Percentiles rank a stretch among this genome's conserved stretches.
phyloP scores from a whole-genome alignment of 2,329 filamentous ascomycete genomes.

The Colletotrichum sp. region DNA sequence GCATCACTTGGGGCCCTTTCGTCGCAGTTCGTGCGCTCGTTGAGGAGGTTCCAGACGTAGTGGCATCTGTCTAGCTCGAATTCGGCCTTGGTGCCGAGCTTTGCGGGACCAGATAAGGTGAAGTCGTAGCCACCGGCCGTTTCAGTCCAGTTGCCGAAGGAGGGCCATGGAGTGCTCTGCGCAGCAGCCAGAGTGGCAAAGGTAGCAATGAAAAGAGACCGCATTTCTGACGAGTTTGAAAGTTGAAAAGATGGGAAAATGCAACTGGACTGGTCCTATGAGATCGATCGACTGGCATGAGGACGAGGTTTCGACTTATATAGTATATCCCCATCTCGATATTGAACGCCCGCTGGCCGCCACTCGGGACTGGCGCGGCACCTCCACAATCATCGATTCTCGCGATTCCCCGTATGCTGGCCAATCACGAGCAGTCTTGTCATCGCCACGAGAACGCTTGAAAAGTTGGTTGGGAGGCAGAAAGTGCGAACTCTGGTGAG shows the following conservation, averaged over 20 bases:
- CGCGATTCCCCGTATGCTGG: neutral
- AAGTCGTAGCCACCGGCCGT: neutral
- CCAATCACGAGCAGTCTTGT: neutral
- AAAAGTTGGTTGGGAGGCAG: neutral
- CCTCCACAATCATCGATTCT: neutral
- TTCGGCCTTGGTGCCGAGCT: constrained; percentile 5
- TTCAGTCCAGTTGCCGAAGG: constrained; percentile 15
- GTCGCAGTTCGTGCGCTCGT: neutral
- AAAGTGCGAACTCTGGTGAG: neutral
- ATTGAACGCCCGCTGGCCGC: neutral
- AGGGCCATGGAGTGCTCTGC: neutral
- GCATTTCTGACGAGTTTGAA: fast-evolving
- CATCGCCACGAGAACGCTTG: neutral
- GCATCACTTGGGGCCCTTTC: neutral
- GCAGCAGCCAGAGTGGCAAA: neutral
- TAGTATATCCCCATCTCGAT: neutral
- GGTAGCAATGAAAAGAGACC: neutral
- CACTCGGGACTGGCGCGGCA: neutral
- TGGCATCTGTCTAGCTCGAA: constrained; percentile 21
- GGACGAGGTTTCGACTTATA: neutral
- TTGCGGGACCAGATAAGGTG: constrained; percentile 13
- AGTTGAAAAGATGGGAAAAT: neutral
- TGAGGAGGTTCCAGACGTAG: neutral
- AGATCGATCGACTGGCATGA: neutral
- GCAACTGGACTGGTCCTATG: fast-evolving